Percentiles rank a stretch among this genome's conserved stretches.
Conservation (phyloP, 192 early-diverging fungal species). For the Coemansia brasiliensis region DNA sequence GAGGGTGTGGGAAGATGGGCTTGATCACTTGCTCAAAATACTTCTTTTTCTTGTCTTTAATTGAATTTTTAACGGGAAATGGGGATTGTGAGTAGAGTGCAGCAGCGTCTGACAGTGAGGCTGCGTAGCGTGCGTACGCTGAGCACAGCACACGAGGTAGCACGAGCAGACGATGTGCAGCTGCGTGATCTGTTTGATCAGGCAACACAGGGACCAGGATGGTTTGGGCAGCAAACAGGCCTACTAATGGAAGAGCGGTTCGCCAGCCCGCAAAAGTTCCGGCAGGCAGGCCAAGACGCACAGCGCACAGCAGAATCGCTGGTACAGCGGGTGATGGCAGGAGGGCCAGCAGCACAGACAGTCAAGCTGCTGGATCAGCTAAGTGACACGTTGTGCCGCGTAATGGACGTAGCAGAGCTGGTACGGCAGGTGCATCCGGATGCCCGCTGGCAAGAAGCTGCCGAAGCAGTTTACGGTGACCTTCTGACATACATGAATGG, state of each 20-base stretch:
- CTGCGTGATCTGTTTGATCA: constrained; percentile 51
- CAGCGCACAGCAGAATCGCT: constrained; percentile 41
- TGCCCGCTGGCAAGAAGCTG: constrained; percentile 64
- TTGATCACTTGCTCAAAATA: no score
- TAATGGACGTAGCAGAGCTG: constrained; percentile 93
- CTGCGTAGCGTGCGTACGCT: background rate
- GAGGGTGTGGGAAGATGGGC: no score
- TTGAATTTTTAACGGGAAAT: no score
- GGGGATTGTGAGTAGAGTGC: no score
- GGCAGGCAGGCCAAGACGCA: constrained; percentile 33
- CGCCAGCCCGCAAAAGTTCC: constrained; percentile 44
- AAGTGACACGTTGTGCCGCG: constrained; percentile 84
- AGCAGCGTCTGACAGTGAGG: no score
- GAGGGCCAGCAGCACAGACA: constrained; percentile 46
- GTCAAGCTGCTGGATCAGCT: constrained; percentile 88
- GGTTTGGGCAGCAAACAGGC: constrained; percentile 52
- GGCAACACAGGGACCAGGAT: constrained; percentile 43
- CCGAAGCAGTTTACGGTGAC: constrained; percentile 72
- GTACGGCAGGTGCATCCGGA: constrained; percentile 89
- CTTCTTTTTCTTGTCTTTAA: no score
- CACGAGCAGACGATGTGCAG: constrained; percentile 27
- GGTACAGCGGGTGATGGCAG: constrained; percentile 24
- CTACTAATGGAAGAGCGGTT: constrained; percentile 54
- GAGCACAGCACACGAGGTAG: constrained; percentile 17
- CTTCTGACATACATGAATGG: constrained; percentile 86